Evolutionary conservation across 2,329 filamentous ascomycete species (phyloP).

Genomic region (Leptoxyphium fumago): DNA sequence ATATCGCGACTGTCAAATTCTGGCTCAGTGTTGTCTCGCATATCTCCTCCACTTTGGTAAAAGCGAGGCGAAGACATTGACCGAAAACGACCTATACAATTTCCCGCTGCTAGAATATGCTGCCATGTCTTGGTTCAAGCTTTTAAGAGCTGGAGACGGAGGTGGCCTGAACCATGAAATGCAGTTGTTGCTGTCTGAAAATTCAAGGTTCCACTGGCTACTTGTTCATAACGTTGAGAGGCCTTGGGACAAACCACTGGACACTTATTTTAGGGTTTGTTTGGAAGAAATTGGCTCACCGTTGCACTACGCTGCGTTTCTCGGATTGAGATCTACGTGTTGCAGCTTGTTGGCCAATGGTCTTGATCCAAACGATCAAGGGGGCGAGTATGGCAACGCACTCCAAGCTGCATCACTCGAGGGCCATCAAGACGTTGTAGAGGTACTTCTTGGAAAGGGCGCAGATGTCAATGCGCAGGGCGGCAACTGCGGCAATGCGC

Average conservation of each 20-base stretch:
- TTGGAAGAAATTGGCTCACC: slow-evolving; percentile 3
- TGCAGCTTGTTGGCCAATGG: slow-evolving; percentile 5
- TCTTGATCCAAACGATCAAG: slow-evolving; percentile 6
- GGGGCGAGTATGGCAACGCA: neutral
- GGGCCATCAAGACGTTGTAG: slow-evolving; percentile 3
- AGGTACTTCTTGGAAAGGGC: slow-evolving; percentile 1
- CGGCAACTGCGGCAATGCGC: slow-evolving; percentile 4
- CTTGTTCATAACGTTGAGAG: slow-evolving; percentile 1
- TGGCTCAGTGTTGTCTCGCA: neutral
- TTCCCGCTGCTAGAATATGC: neutral
- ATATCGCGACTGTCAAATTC: neutral
- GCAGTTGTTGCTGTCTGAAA: slow-evolving; percentile 1
- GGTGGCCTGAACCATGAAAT: slow-evolving; percentile 23
- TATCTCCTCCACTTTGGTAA: neutral
- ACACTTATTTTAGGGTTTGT: slow-evolving; percentile 6
- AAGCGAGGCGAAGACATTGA: neutral
- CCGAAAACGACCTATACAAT: neutral
- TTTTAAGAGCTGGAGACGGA: slow-evolving; percentile 12
- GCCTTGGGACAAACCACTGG: no score
- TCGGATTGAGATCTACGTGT: neutral
- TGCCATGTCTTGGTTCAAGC: neutral
- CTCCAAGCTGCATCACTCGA: slow-evolving; percentile 1
- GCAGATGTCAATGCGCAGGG: slow-evolving; percentile 2
- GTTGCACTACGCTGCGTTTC: slow-evolving; percentile 4
- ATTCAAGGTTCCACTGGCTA: slow-evolving; percentile 11